Conservation (phyloP, 257 asterid species). For the Asclepias syriaca region DNA sequence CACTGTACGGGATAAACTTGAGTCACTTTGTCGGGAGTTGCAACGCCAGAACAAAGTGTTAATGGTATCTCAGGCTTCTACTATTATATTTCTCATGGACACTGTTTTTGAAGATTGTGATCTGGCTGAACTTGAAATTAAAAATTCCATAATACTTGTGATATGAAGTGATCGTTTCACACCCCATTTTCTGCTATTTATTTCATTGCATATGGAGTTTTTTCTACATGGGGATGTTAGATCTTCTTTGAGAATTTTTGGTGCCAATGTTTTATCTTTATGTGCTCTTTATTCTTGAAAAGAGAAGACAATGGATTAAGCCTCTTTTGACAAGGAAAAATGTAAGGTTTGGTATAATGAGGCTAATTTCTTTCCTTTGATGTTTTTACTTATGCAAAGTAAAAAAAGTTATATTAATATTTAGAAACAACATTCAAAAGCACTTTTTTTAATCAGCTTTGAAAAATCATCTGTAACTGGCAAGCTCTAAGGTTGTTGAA, state of each 20-base stretch:
- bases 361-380: too few species aligned
- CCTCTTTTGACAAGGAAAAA: not conserved
- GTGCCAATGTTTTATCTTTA: not conserved
- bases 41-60: conserved; percentile 91
- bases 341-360: not conserved
- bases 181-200: not conserved
- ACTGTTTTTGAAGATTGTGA: not conserved
- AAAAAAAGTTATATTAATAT: too few species aligned
- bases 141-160: not conserved
- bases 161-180: not conserved
- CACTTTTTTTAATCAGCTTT: too few species aligned
- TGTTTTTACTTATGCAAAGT: too few species aligned
- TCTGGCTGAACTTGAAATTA: not conserved
- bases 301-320: not conserved
- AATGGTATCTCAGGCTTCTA: conserved; percentile 45
- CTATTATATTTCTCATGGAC: conserved; percentile 11
- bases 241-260: not conserved
- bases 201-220: conserved; percentile 3
- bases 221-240: not conserved
- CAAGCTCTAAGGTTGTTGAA: not conserved
- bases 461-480: too few species aligned
- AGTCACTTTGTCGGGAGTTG: conserved; percentile 95
- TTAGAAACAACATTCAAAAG: too few species aligned
- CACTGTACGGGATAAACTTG: conserved; percentile 89
- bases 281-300: not conserved